These are phyloP conservation scores for Mycena galopus DNA, from an alignment of 768 basidiomycete species.

Conservation along the genomic window DNA sequence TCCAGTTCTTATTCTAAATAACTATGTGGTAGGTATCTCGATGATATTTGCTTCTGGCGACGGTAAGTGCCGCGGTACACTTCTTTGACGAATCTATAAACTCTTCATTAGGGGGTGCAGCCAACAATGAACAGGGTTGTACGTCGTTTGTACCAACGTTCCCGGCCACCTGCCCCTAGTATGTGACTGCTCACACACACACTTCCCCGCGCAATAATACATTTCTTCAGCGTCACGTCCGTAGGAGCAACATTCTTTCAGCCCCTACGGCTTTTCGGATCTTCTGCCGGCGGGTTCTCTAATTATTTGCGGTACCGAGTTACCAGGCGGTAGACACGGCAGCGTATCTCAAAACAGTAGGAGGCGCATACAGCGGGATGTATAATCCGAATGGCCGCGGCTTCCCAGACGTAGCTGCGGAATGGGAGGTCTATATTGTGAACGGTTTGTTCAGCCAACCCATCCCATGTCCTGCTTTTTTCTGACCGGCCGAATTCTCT, in stretches of 20 bases:
- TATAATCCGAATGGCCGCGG: conserved; percentile 9
- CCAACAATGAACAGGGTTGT: background rate
- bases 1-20: background rate
- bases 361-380: conserved; percentile 2
- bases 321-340: conserved; percentile 6
- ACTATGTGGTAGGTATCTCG: conserved; percentile 5
- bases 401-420: conserved; percentile 20
- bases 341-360: background rate
- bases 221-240: conserved; percentile 7
- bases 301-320: conserved; percentile 14
- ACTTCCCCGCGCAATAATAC: background rate
- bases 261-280: conserved; percentile 18
- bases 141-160: no score
- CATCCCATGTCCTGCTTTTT: background rate
- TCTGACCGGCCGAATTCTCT: background rate
- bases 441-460: conserved; percentile 9
- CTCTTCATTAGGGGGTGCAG: conserved; percentile 12
- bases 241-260: conserved; percentile 19
- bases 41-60: conserved; percentile 20
- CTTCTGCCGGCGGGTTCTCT: conserved; percentile 18
- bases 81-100: background rate
- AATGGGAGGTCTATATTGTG: conserved; percentile 16
- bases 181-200: background rate
- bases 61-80: conserved; percentile 1
- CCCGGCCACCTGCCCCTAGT: conserved; percentile 17